Evolutionary conservation across 306 rosid genomes (phyloP).

Genomic region (Ziziphus jujuba): DNA sequence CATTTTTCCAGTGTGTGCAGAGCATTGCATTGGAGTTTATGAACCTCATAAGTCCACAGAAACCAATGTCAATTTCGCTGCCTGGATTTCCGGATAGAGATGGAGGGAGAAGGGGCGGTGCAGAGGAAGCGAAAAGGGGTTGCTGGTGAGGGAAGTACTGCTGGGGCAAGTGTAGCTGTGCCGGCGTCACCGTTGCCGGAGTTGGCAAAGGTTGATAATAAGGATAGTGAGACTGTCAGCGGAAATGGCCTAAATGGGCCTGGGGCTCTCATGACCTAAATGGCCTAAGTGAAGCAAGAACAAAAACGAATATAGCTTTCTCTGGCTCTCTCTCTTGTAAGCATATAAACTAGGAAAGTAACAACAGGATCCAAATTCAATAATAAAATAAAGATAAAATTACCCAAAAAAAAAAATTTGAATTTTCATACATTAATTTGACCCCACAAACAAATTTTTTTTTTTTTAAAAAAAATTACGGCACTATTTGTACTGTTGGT

Average conservation of each 20-base stretch:
- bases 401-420: too few species aligned
- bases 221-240: conserved; percentile 50
- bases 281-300: too few species aligned
- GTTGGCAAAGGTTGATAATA: conserved; percentile 58
- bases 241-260: conserved; percentile 58
- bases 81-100: conserved; percentile 4
- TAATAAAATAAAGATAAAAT: too few species aligned
- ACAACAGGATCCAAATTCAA: too few species aligned
- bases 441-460: too few species aligned
- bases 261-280: too few species aligned
- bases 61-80: background rate
- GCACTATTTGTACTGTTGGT: too few species aligned
- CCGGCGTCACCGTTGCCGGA: conserved; percentile 33
- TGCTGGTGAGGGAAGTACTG: conserved; percentile 41
- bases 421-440: too few species aligned
- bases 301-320: too few species aligned
- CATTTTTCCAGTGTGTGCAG: background rate
- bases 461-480: too few species aligned
- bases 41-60: background rate
- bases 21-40: background rate
- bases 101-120: conserved; percentile 38
- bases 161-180: conserved; percentile 36
- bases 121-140: conserved; percentile 45
- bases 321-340: too few species aligned
- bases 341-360: too few species aligned